Evolutionary conservation across 208 protist genomes (phyloP).

Genomic region (Trypanosomatidae sp.): DNA sequence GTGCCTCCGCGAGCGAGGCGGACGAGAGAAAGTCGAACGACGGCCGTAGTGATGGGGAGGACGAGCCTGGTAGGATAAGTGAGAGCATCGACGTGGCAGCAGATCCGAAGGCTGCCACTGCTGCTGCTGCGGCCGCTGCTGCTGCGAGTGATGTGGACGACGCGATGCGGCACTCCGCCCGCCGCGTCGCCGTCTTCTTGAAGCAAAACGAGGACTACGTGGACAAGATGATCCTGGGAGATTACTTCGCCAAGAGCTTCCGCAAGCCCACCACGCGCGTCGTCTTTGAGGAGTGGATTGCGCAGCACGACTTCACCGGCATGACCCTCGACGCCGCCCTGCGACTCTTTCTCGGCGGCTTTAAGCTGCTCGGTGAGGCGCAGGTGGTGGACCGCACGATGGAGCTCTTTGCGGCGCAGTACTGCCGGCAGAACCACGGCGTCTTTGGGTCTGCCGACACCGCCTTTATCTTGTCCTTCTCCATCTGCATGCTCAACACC

Average conservation of each 20-base stretch:
- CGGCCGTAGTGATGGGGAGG: too few relatives aligned
- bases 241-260: constrained; percentile 88
- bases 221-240: constrained; percentile 74
- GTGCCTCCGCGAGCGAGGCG: too few relatives aligned
- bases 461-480: constrained; percentile 89
- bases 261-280: constrained; percentile 29
- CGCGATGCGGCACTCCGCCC: constrained; percentile 22
- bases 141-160: constrained; percentile 23
- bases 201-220: constrained; percentile 70
- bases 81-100: background rate
- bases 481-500: constrained; percentile 94
- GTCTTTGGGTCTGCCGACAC: constrained; percentile 81
- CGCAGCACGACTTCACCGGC: constrained; percentile 72
- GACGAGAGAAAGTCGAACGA: too few relatives aligned
- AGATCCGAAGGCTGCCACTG: background rate
- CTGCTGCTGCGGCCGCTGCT: background rate
- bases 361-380: constrained; percentile 84
- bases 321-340: constrained; percentile 79
- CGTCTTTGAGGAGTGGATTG: constrained; percentile 85
- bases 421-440: constrained; percentile 76
- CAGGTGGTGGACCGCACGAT: constrained; percentile 88
- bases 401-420: constrained; percentile 88
- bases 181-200: constrained; percentile 50
- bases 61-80: too few relatives aligned
- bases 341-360: constrained; percentile 80